Conservation (phyloP, 2,329 filamentous ascomycete genomes). For the Cyanodermella asteris region DNA sequence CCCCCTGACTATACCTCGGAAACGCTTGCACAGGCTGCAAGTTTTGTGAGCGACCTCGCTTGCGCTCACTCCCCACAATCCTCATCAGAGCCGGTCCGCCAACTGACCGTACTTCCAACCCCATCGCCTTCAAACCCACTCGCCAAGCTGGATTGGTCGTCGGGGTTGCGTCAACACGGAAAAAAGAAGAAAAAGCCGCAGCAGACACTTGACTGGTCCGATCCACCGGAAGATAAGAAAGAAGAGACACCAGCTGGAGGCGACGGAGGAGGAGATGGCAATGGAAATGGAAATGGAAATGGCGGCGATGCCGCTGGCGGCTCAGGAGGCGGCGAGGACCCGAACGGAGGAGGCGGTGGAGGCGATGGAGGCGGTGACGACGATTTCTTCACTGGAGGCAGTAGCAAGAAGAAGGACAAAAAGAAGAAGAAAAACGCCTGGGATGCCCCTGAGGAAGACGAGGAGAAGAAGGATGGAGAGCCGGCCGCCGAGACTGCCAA, state of each 20-base stretch:
- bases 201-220: constrained; percentile 18
- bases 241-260: constrained; percentile 10
- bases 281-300: constrained; percentile 15
- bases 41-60: too few relatives aligned
- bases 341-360: constrained; percentile 13
- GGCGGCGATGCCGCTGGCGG: constrained; percentile 13
- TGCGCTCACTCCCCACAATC: too few relatives aligned
- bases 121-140: too few relatives aligned
- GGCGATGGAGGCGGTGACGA: constrained; percentile 21
- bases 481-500: constrained; percentile 13
- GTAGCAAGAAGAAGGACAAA: constrained; percentile 15
- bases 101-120: too few relatives aligned
- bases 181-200: constrained; percentile 27
- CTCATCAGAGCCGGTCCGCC: too few relatives aligned
- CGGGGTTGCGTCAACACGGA: too few relatives aligned
- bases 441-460: constrained; percentile 9
- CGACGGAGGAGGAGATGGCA: constrained; percentile 13
- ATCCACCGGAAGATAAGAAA: constrained; percentile 23
- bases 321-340: constrained; percentile 12
- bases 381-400: constrained; percentile 16
- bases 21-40: too few relatives aligned
- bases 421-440: constrained; percentile 13
- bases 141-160: too few relatives aligned
- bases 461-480: constrained; percentile 9
- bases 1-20: constrained; percentile 23